Conservation (phyloP, 331 rosid genomes). For the Malus hybrid region DNA sequence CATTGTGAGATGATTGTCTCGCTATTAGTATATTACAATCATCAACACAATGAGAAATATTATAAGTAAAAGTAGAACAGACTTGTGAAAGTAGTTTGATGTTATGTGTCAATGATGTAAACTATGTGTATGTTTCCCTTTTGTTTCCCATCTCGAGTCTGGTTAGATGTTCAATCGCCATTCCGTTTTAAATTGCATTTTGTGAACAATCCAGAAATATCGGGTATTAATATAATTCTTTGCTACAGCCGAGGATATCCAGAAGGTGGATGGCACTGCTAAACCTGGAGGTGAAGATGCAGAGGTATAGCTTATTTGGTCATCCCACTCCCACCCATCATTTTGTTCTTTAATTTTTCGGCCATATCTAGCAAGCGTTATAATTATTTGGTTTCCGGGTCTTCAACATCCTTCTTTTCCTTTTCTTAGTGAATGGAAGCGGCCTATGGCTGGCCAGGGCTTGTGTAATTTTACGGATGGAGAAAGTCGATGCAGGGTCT, state of each 20-base stretch:
- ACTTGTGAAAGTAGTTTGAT: background rate
- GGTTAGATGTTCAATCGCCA: background rate
- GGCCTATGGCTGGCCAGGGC: background rate
- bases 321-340: background rate
- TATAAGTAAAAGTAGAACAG: background rate
- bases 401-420: background rate
- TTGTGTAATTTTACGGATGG: conserved; percentile 7
- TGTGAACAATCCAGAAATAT: background rate
- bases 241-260: conserved; percentile 11
- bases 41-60: background rate
- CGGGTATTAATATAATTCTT: background rate
- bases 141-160: background rate
- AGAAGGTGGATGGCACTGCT: conserved; percentile 11
- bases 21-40: background rate
- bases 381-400: background rate
- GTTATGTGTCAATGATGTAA: background rate
- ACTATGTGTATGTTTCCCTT: background rate
- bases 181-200: background rate
- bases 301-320: conserved; percentile 18
- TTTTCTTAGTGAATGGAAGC: conserved; percentile 15
- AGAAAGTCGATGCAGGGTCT: conserved; percentile 1
- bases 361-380: background rate
- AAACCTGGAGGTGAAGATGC: conserved; percentile 19
- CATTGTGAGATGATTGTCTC: background rate
- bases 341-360: background rate